Evolutionary conservation across 2,329 filamentous ascomycete genomes (phyloP), one percentile per base, ranked within the genome.

Genomic region (Fonsecaea pugnacius): DNA sequence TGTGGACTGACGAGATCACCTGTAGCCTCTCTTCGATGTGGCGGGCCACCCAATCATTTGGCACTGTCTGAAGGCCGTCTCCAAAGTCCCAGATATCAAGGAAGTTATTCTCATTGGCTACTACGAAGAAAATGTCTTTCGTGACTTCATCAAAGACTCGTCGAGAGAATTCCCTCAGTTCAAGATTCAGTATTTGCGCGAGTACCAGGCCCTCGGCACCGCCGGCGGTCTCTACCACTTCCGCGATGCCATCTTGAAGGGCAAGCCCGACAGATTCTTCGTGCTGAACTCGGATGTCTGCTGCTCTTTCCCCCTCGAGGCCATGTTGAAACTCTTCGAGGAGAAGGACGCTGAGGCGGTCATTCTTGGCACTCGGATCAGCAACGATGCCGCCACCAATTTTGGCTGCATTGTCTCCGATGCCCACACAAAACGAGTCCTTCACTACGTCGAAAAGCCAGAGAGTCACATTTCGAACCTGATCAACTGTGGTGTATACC

Each of bases 371-470:
- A 99, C 95, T 46, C 85, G 92, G 61, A 92, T 98, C 64, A 88
- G 88, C 75, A 91, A 96, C 74, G 94, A 98, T 63, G 91, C 93
- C 21, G 94, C 95, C 35, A 90, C 87, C 73, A 98, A 98, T 84
- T 99, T 98, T 76, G 95, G 95, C 68, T 99, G 95, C 84, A 96
- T 98, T 74, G 95, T 98, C 63, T 95, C 91, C 62, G 95, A 99
- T 78, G 83, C 90, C 50, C 92, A 97, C 80, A 96, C 91, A 69
- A 93, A 94, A 77, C 92, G 94, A 70, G 95, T 99, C 52, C 88
- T 98, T 66, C 95, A 99, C 82, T 98, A 99, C 80, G 95, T 99
- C 77, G 95, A 98, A 85, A 98, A 98, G 84, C 95, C 95, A 70
- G 94, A 99, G 79, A 92, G 91, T 62, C 91, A 96, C 79, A 97